Conservation (phyloP, 192 early-diverging fungal species). For the Rhizoclosmatium sp. region DNA sequence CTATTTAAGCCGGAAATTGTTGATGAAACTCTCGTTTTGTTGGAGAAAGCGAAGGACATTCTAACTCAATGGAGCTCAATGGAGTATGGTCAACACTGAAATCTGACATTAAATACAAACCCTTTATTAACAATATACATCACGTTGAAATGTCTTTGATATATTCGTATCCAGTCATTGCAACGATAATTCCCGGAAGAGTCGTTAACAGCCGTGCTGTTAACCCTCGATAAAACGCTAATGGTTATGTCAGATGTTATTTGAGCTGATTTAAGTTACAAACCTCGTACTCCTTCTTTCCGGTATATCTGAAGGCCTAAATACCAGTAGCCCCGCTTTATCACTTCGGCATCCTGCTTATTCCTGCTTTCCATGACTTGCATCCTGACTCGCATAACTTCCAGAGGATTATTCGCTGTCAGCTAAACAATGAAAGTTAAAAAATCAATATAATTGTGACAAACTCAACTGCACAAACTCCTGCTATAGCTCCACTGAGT, state of each 20-base stretch:
- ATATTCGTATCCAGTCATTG: slow-evolving; percentile 56
- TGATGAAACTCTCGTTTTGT: too few species aligned
- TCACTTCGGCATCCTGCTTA: slow-evolving; percentile 45
- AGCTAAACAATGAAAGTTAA: slow-evolving; percentile 1
- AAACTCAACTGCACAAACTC: slow-evolving; percentile 43
- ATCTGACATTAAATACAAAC: too few species aligned
- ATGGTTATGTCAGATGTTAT: neutral
- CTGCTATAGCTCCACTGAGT: slow-evolving; percentile 47
- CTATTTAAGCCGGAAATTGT: too few species aligned
- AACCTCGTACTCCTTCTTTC: slow-evolving; percentile 44
- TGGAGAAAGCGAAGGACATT: too few species aligned
- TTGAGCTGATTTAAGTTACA: neutral
- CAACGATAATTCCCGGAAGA: slow-evolving; percentile 52
- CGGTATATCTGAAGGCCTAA: slow-evolving; percentile 40
- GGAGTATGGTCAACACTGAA: too few species aligned
- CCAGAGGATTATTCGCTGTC: slow-evolving; percentile 55
- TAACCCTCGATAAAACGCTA: slow-evolving; percentile 55
- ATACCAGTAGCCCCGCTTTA: slow-evolving; percentile 45
- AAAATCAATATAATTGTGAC: neutral
- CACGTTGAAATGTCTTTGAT: slow-evolving; percentile 41
- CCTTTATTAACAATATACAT: too few species aligned
- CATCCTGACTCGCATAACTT: slow-evolving; percentile 51
- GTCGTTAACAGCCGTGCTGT: slow-evolving; percentile 47
- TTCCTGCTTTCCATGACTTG: slow-evolving; percentile 50
- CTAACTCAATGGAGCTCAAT: too few species aligned